Evolutionary conservation across 345 rosid genomes (phyloP).

Genomic region (Melaleuca alternifolia): DNA sequence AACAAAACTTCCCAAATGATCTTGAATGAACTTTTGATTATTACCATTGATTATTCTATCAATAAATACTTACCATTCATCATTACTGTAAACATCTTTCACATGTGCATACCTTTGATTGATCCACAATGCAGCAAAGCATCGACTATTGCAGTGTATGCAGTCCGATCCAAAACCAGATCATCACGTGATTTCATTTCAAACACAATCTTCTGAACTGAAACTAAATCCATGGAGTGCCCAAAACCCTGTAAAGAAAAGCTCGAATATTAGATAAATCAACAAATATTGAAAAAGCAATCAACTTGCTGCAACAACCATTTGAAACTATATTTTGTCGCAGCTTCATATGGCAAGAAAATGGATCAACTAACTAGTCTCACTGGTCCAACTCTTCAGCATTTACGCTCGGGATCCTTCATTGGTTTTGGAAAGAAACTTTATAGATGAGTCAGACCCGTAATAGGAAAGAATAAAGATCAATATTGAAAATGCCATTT

Average conservation of each 20-base stretch:
- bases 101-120: constrained; percentile 30
- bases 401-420: neutral
- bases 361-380: neutral
- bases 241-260: constrained; percentile 45
- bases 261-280: neutral
- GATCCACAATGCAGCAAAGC: constrained; percentile 53
- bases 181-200: constrained; percentile 43
- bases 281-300: neutral
- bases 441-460: neutral
- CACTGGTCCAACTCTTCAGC: neutral
- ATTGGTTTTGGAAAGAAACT: neutral
- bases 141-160: constrained; percentile 58
- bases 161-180: constrained; percentile 50
- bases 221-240: constrained; percentile 33
- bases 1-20: neutral
- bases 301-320: neutral
- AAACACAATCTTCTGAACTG: constrained; percentile 31
- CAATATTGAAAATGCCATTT: neutral
- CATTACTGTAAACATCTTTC: neutral
- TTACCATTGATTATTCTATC: neutral
- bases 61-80: neutral
- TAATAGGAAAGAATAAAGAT: neutral
- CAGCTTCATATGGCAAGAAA: neutral
- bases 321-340: neutral
- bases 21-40: neutral